Percentiles rank a stretch among this genome's conserved stretches.
Conservation (phyloP, 2,329 filamentous ascomycete genomes). For the Aspergillus neoniger region DNA sequence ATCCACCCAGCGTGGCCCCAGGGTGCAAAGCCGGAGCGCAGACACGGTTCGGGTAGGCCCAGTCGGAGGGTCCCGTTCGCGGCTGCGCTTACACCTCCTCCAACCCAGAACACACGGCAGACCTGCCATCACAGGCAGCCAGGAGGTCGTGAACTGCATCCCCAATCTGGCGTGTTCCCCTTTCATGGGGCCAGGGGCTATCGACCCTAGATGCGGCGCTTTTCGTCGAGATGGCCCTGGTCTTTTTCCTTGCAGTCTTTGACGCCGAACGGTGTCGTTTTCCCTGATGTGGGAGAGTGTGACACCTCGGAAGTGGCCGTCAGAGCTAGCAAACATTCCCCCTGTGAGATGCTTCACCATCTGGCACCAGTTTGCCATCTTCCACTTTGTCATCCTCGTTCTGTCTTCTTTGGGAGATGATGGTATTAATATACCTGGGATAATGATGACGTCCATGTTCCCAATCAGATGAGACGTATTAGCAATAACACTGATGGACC, state of each 20-base stretch:
- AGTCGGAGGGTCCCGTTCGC: slow-evolving; percentile 26
- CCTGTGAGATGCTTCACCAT: background rate
- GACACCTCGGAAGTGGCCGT: background rate
- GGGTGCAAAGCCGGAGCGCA: slow-evolving; percentile 20
- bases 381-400: background rate
- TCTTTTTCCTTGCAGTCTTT: background rate
- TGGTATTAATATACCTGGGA: background rate
- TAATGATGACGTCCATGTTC: background rate
- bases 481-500: background rate
- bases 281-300: background rate
- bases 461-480: background rate
- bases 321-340: background rate
- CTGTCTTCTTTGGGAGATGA: background rate
- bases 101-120: slow-evolving; percentile 13
- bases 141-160: background rate
- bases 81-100: slow-evolving; percentile 26
- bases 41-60: slow-evolving; percentile 17
- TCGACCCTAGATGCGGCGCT: background rate
- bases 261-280: background rate
- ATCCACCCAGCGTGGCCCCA: background rate
- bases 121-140: slow-evolving; percentile 8
- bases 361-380: background rate
- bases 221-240: background rate
- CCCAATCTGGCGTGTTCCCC: background rate
- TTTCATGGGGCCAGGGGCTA: background rate